Conservation (phyloP, 2,329 filamentous ascomycete genomes). For the Neophaeococcomyces mojaviensis region DNA sequence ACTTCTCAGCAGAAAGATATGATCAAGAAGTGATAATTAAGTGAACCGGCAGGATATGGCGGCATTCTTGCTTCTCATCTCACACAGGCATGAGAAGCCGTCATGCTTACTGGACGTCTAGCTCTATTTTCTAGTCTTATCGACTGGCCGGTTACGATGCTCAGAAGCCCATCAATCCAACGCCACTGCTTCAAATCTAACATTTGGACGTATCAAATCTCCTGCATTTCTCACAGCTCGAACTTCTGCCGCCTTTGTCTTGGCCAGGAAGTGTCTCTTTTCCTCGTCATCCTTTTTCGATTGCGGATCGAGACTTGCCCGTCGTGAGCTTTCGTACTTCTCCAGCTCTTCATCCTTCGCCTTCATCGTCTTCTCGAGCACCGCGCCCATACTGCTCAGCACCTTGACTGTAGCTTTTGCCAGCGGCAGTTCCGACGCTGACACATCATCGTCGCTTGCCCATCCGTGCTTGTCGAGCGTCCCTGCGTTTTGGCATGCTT, state of each 20-base stretch:
- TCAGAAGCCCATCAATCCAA: too few relatives aligned
- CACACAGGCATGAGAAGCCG: too few relatives aligned
- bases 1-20: too few relatives aligned
- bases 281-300: constrained; percentile 36
- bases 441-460: constrained; percentile 67
- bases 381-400: constrained; percentile 82
- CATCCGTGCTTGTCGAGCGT: constrained; percentile 57
- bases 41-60: too few relatives aligned
- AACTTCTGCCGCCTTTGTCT: constrained; percentile 82
- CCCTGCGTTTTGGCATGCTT: constrained; percentile 50
- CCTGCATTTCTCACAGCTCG: constrained; percentile 68
- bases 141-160: too few relatives aligned
- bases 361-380: constrained; percentile 61
- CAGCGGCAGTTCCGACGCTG: constrained; percentile 65
- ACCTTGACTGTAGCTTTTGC: constrained; percentile 80
- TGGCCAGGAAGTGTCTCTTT: constrained; percentile 58
- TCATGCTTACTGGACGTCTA: too few relatives aligned
- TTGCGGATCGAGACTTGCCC: constrained; percentile 8
- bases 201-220: constrained; percentile 58
- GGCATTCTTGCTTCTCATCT: too few relatives aligned
- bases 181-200: constrained; percentile 53
- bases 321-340: constrained; percentile 21
- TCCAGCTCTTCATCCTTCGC: constrained; percentile 60
- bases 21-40: too few relatives aligned
- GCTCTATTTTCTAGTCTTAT: too few relatives aligned